A percentile compares a stretch with the other conserved stretches of the same genome.
phyloP scores from a whole-genome alignment of 1,284 basidiomycete species.

The Fomitopsis pinicola region DNA sequence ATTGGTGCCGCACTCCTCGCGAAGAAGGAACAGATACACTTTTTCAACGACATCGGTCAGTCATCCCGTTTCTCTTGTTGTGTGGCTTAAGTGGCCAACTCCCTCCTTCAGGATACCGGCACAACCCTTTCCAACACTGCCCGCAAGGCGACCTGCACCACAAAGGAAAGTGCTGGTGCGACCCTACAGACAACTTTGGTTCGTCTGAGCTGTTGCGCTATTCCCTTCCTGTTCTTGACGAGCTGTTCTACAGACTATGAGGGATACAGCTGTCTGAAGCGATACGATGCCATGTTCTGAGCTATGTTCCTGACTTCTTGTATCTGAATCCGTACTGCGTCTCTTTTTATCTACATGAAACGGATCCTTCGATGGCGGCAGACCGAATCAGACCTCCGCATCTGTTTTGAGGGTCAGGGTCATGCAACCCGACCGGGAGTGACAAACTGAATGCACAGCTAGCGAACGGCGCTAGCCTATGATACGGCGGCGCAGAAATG shows the following conservation, averaged over 20 bases:
- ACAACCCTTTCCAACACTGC: conserved; percentile 52
- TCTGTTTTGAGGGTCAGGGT: too few relatives aligned
- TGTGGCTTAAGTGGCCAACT: neutral
- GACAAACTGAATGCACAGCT: too few relatives aligned
- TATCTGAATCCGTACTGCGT: conserved; percentile 1
- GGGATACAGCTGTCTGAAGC: conserved; percentile 76
- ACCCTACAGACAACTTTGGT: conserved; percentile 39
- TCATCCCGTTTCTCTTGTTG: neutral
- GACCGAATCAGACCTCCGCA: too few relatives aligned
- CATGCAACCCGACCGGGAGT: too few relatives aligned
- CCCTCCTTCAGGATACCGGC: conserved; percentile 33
- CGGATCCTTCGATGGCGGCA: neutral
- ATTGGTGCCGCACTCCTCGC: conserved; percentile 65
- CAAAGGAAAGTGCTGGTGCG: conserved; percentile 42
- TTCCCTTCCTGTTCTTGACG: neutral
- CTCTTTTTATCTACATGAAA: neutral
- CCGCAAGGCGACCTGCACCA: conserved; percentile 40
- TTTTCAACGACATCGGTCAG: conserved; percentile 50
- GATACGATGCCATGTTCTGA: conserved; percentile 61
- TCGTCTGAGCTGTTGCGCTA: conserved; percentile 18
- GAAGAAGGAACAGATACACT: conserved; percentile 58
- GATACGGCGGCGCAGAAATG: too few relatives aligned
- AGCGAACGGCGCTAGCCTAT: too few relatives aligned
- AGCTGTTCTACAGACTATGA: conserved; percentile 52
- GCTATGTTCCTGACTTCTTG: conserved; percentile 1